Evolutionary conservation across 2,329 filamentous ascomycete genomes (phyloP), one percentile per base, ranked within the genome.

Genomic region (Aspergillus piperis): DNA sequence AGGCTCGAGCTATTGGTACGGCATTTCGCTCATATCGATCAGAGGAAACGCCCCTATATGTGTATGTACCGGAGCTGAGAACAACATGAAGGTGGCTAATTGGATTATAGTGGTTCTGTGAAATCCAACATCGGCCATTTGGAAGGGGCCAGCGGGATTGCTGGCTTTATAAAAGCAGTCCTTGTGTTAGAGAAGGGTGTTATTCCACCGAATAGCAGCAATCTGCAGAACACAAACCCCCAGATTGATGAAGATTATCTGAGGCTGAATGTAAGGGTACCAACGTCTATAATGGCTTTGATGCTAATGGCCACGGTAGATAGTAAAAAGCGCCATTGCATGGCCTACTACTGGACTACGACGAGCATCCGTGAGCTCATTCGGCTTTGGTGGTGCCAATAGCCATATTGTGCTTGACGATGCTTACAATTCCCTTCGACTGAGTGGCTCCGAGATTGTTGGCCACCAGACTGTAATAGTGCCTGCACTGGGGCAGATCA

Each of bases 141-240:
- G 1, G 68, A 70, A 48, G 76, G 74, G 10, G 75, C 73, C 2
- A 74, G 71, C 58, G 78, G 78, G 5, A 64, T 80, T 38, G 71
- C 75, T 3, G 73, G 70, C 0, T 58, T 80, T 1, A 80, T 82
- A 55, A 82, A 82, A 59, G 66, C 74, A 1, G 70, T 75, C 0
- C 61, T 82, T 57, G 75, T 78, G 61, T 62, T 83, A 2, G 78
- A 82, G 62, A 77, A 76, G 39, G 76, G 75, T 0, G 72, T 79
- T 8, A 75, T 82, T 17, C 72, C 77, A 5, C 78, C 80, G 2
- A 81, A 79, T 61, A 68, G 68, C 52, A 73, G 78, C 47, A 54
- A 54, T 11, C 30, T 58, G 13, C 27, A 60, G 19, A 13, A 15
- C 11, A 15, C 30, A 2, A 64, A 64, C 15, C 50, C 47, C 3